These are phyloP conservation scores for Leishmania amazonensis DNA, from an alignment of 208 protist species.

Conservation along the genomic window DNA sequence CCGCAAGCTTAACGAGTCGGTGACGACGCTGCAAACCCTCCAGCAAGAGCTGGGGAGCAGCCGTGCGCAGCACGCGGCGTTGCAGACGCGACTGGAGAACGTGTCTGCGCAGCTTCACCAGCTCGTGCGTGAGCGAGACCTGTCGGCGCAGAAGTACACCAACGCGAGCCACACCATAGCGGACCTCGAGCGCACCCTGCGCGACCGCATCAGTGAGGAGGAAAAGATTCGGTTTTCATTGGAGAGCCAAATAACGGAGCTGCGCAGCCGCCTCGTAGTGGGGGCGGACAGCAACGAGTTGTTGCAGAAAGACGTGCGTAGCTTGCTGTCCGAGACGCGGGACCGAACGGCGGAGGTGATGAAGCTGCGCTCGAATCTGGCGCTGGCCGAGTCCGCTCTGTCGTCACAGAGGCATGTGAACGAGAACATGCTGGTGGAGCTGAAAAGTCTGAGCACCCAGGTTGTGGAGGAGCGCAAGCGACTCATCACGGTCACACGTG, in stretches of 20 bases:
- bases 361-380: slow-evolving; percentile 70
- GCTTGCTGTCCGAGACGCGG: slow-evolving; percentile 60
- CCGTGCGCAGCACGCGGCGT: slow-evolving; percentile 36
- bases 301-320: slow-evolving; percentile 75
- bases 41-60: slow-evolving; percentile 73
- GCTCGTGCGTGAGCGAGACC: slow-evolving; percentile 82
- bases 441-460: slow-evolving; percentile 75
- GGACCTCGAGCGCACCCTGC: slow-evolving; percentile 67
- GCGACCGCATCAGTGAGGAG: slow-evolving; percentile 56
- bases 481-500: slow-evolving; percentile 59
- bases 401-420: slow-evolving; percentile 85
- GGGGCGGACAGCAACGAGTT: slow-evolving; percentile 85
- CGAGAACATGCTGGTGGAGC: slow-evolving; percentile 83
- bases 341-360: slow-evolving; percentile 66
- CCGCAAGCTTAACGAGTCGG: slow-evolving; percentile 74
- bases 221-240: slow-evolving; percentile 69
- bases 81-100: slow-evolving; percentile 64
- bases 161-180: slow-evolving; percentile 51
- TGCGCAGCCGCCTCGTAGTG: slow-evolving; percentile 77
- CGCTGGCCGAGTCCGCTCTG: slow-evolving; percentile 71
- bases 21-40: slow-evolving; percentile 56
- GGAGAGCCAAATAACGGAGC: slow-evolving; percentile 74
- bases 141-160: slow-evolving; percentile 65
- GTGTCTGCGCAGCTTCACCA: slow-evolving; percentile 79
- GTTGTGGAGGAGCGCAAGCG: slow-evolving; percentile 83